phyloP scores from a whole-genome alignment of 257 asterid species.

The Gentiana straminea region DNA sequence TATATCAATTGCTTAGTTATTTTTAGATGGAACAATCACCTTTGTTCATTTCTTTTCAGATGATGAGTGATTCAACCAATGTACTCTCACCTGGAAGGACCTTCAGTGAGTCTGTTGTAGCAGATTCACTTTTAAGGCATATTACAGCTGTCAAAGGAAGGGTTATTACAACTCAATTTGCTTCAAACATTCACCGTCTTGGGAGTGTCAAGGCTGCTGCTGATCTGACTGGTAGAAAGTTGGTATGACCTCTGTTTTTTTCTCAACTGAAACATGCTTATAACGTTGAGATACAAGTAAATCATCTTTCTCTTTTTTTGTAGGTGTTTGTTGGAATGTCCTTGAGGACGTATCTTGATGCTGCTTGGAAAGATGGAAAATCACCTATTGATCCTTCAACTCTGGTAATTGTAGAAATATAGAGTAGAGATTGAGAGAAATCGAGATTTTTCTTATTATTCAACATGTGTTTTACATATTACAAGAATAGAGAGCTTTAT shows the following conservation, averaged over 20 bases:
- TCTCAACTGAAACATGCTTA: constrained; percentile 1
- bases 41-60: constrained; percentile 30
- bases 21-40: neutral
- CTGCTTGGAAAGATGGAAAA: constrained; percentile 98
- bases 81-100: constrained; percentile 98
- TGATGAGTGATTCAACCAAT: constrained; percentile 99
- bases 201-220: constrained; percentile 99
- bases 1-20: neutral
- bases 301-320: constrained; percentile 6
- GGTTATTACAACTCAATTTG: constrained; percentile 93
- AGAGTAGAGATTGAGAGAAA: too few relatives aligned
- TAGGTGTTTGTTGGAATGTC: constrained; percentile 99
- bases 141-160: constrained; percentile 85
- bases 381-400: constrained; percentile 99
- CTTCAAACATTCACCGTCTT: constrained; percentile 96
- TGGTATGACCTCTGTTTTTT: constrained; percentile 43
- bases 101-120: constrained; percentile 83
- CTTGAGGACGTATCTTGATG: constrained; percentile 95
- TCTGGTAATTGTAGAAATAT: constrained; percentile 43
- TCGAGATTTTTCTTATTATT: too few relatives aligned
- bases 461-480: too few relatives aligned
- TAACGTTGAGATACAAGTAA: constrained; percentile 4
- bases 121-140: constrained; percentile 74
- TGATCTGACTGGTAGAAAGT: constrained; percentile 90
- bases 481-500: too few relatives aligned